Base-by-base conservation (phyloP, 768 basidiomycete species). In the Boletus edulis region DNA sequence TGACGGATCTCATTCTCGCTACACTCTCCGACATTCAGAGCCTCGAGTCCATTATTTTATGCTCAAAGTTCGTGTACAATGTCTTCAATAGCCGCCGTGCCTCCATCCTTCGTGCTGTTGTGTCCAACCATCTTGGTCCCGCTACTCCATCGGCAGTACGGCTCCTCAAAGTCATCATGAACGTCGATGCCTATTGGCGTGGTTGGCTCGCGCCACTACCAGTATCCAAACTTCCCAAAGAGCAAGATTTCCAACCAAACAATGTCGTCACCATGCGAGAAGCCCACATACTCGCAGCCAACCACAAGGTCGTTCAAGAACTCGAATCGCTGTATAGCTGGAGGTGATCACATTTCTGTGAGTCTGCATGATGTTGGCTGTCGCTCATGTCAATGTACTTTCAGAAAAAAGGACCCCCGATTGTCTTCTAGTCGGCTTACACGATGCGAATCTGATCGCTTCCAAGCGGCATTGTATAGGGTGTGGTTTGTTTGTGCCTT, bases 381-480 rank as follows among this genome's bases (percentile, higher is more conserved):
- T 10, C 24, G 31, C 61, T 59, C 51, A 62, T 44, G 22, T 20
- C 14, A 29, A n/a, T 46, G 2, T 5, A 14, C 41, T 9, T 40
- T 29, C 44, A 77, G 78, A 50, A 49, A 73, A 54, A 75, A 77
- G 54, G 72, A 77, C 54, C 71, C 72, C 10, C 56, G 61, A 15
- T 73, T 67, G n/a, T 20, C 32, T 4, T 62, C 52, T 15, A 75
- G 71, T 52, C 59, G 52, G n/a, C 65, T 77, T 9, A 58, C 71
- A 12, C 29, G 41, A 3, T 24, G 20, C 8, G 77, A 78, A 53
- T 71, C 73, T n/a, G 37, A 58, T n/a, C 64, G 61, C 9, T 73
- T 74, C 41, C 58, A 57, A 10, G 41, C 54, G 5, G 73, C 68
- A 7, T 13, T 72, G 46, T 72, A 72, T 49, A 64, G 71, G 10